A percentile compares a stretch with the other conserved stretches of the same genome.
phyloP scores from a whole-genome alignment of 148 eudicot species.

The Silene latifolia region DNA sequence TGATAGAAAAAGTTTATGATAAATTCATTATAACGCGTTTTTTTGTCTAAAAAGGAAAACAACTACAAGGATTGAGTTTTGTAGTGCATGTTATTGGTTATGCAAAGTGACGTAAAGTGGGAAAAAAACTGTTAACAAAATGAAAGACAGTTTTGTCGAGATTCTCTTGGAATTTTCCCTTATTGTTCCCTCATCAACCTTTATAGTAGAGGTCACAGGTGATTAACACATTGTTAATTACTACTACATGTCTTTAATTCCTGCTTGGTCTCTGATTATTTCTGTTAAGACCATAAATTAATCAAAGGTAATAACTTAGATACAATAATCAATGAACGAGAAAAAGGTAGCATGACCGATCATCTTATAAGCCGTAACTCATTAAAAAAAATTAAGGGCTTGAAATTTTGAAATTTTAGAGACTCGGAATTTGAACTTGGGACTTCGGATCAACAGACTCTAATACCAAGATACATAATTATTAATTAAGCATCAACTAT shows the following conservation, averaged over 20 bases:
- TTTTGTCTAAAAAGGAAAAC: no score
- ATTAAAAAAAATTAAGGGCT: no score
- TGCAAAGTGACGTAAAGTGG: conserved; percentile 12
- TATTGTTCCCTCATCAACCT: background rate
- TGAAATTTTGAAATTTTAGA: no score
- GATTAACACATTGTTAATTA: background rate
- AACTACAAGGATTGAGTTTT: background rate
- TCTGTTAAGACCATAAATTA: background rate
- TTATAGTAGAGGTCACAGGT: background rate
- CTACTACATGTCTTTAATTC: background rate
- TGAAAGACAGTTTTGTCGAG: background rate
- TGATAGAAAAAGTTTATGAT: no score
- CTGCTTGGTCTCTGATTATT: background rate
- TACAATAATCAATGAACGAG: no score
- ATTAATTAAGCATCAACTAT: no score
- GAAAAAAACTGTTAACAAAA: background rate
- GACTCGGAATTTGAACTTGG: no score
- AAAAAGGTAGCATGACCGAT: no score
- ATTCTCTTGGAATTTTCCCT: conserved; percentile 9
- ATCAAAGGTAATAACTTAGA: no score
- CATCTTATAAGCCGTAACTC: no score
- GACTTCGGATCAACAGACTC: no score
- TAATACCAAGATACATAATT: no score
- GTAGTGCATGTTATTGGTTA: background rate
- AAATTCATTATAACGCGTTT: background rate